phyloP scores from a whole-genome alignment of 257 asterid species.

The Craterostigma plantagineum region DNA sequence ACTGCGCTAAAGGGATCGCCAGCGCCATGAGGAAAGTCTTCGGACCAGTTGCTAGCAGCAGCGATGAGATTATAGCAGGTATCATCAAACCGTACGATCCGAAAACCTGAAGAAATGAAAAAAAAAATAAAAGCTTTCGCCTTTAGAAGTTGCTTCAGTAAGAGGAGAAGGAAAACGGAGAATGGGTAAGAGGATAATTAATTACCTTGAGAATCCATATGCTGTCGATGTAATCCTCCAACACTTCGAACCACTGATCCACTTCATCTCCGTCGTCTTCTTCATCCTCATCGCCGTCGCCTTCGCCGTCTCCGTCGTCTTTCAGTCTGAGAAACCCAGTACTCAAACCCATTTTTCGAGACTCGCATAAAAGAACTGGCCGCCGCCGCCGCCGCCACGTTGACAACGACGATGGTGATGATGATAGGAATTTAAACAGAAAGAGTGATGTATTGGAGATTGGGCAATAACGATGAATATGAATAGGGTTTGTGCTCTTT shows the following conservation, averaged over 20 bases:
- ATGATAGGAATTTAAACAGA: too few relatives aligned
- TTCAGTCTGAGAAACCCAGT: too few relatives aligned
- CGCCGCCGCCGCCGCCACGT: too few relatives aligned
- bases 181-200: background rate
- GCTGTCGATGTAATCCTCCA: conserved; percentile 55
- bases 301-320: background rate
- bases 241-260: conserved; percentile 31
- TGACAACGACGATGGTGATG: too few relatives aligned
- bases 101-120: conserved; percentile 45
- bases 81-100: conserved; percentile 50
- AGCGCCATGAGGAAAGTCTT: conserved; percentile 72
- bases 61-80: conserved; percentile 29
- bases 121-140: too few relatives aligned
- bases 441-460: too few relatives aligned
- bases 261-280: conserved; percentile 10
- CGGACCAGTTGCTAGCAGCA: conserved; percentile 43
- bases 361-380: too few relatives aligned
- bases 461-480: too few relatives aligned
- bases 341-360: too few relatives aligned
- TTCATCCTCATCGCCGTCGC: too few relatives aligned
- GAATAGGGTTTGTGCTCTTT: too few relatives aligned
- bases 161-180: background rate
- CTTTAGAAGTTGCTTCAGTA: too few relatives aligned
- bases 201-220: conserved; percentile 80
- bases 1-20: conserved; percentile 48